A percentile compares a stretch with the other conserved stretches of the same genome.
Evolutionary conservation across 2,329 filamentous ascomycete genomes (phyloP).

Genomic region (Leptosphaerulina australis): DNA sequence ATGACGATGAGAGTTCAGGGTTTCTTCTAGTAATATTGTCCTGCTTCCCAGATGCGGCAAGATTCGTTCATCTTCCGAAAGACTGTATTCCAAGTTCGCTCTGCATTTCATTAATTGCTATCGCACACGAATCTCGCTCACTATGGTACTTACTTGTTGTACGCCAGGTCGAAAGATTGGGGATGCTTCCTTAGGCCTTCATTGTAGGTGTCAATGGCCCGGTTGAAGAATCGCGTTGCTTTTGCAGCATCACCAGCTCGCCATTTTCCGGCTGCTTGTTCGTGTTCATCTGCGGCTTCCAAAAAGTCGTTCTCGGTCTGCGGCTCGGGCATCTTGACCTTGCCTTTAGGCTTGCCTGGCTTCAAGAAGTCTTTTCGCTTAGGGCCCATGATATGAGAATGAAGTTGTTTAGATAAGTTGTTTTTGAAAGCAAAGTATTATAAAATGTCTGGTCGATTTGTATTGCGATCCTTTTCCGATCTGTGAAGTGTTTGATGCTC

Average conservation of each 20-base stretch:
- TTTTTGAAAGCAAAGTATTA: no score
- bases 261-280: constrained; percentile 77
- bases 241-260: constrained; percentile 72
- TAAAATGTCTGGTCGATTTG: no score
- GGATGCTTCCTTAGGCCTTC: constrained; percentile 67
- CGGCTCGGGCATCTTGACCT: constrained; percentile 54
- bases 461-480: no score
- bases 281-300: constrained; percentile 69
- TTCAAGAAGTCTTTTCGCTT: constrained; percentile 42
- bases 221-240: constrained; percentile 64
- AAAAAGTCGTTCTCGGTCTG: constrained; percentile 71
- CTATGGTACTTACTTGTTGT: constrained; percentile 66
- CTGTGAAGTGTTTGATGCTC: neutral
- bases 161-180: constrained; percentile 70
- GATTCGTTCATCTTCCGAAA: constrained; percentile 69
- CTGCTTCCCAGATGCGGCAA: constrained; percentile 63
- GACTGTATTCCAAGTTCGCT: constrained; percentile 71
- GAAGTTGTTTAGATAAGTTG: no score
- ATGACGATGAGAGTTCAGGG: constrained; percentile 67
- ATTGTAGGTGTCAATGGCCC: constrained; percentile 70
- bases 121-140: neutral
- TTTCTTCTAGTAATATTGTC: constrained; percentile 62
- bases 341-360: constrained; percentile 37
- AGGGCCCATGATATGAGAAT: constrained; percentile 37
- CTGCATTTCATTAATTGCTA: constrained; percentile 43